These are phyloP conservation scores for Trichoderma sp. DNA, from an alignment of 2,329 filamentous ascomycete species.

Conservation along the genomic window DNA sequence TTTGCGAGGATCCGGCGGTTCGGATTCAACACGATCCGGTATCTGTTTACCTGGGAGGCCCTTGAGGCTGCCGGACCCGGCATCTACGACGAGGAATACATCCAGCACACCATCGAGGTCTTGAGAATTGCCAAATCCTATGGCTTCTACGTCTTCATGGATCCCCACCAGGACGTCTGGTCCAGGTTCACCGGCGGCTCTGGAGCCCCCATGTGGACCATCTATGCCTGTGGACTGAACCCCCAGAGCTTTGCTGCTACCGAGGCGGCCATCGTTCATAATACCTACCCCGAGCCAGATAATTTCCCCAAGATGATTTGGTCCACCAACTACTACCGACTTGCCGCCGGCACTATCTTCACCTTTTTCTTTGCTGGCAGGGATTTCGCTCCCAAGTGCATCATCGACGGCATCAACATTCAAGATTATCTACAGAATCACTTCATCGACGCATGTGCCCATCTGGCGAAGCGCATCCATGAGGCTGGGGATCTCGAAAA, in stretches of 20 bases:
- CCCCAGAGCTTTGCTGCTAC: slow-evolving; percentile 81
- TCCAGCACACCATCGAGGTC: slow-evolving; percentile 83
- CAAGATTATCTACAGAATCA: slow-evolving; percentile 92
- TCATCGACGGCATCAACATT: slow-evolving; percentile 92
- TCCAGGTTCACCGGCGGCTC: slow-evolving; percentile 92
- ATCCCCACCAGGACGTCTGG: slow-evolving; percentile 99
- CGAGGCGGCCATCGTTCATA: slow-evolving; percentile 91
- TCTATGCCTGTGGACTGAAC: slow-evolving; percentile 91
- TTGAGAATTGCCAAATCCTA: slow-evolving; percentile 82
- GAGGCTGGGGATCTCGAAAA: slow-evolving; percentile 88
- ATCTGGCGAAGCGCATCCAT: slow-evolving; percentile 79
- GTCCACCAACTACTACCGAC: slow-evolving; percentile 92
- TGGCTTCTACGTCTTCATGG: slow-evolving; percentile 97
- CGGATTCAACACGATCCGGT: slow-evolving; percentile 95
- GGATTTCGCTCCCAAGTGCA: slow-evolving; percentile 92
- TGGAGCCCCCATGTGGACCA: slow-evolving; percentile 94
- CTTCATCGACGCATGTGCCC: slow-evolving; percentile 74
- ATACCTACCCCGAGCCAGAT: slow-evolving; percentile 81
- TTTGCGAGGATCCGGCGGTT: slow-evolving; percentile 82
- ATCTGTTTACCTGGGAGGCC: slow-evolving; percentile 99
- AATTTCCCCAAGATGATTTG: slow-evolving; percentile 98
- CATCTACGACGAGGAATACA: slow-evolving; percentile 90
- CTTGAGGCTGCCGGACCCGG: slow-evolving; percentile 90
- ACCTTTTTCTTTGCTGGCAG: slow-evolving; percentile 89
- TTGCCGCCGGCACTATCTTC: slow-evolving; percentile 87